Evolutionary conservation across 306 rosid genomes (phyloP).

Genomic region (Malus fusca): DNA sequence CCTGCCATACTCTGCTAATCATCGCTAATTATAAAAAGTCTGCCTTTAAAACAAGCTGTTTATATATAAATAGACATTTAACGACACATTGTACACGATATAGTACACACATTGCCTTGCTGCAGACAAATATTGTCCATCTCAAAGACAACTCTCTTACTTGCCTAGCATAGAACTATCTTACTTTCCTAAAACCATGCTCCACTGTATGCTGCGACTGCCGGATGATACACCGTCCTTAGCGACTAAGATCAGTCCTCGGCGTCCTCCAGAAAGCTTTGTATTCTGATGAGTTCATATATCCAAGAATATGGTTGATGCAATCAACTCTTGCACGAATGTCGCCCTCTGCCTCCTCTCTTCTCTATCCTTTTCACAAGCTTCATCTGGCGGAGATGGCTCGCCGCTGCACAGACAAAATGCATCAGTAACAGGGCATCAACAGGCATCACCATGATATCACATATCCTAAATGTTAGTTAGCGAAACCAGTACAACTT

Average conservation of each 20-base stretch:
- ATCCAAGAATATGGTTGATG: slow-evolving; percentile 56
- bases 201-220: slow-evolving; percentile 22
- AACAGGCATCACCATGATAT: not conserved
- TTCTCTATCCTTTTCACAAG: slow-evolving; percentile 39
- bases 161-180: slow-evolving; percentile 19
- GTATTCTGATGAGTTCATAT: not conserved
- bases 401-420: slow-evolving; percentile 35
- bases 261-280: slow-evolving; percentile 9
- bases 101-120: slow-evolving; percentile 5
- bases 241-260: slow-evolving; percentile 16
- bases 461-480: not conserved
- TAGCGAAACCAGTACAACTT: not conserved
- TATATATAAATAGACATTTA: not conserved
- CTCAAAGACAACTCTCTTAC: slow-evolving; percentile 9
- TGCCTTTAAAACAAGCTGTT: slow-evolving; percentile 4
- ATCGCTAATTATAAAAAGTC: not conserved
- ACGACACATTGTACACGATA: not conserved
- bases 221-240: slow-evolving; percentile 21
- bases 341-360: slow-evolving; percentile 55
- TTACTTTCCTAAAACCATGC: slow-evolving; percentile 25
- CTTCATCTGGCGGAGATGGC: slow-evolving; percentile 19
- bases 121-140: slow-evolving; percentile 1
- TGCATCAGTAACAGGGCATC: slow-evolving; percentile 2
- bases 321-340: slow-evolving; percentile 56
- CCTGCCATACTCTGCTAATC: not conserved